Percentiles rank a stretch among this genome's conserved stretches.
These are phyloP conservation scores for Epipyxis sp. DNA, from an alignment of 108 stramenopile species.

Conservation along the genomic window DNA sequence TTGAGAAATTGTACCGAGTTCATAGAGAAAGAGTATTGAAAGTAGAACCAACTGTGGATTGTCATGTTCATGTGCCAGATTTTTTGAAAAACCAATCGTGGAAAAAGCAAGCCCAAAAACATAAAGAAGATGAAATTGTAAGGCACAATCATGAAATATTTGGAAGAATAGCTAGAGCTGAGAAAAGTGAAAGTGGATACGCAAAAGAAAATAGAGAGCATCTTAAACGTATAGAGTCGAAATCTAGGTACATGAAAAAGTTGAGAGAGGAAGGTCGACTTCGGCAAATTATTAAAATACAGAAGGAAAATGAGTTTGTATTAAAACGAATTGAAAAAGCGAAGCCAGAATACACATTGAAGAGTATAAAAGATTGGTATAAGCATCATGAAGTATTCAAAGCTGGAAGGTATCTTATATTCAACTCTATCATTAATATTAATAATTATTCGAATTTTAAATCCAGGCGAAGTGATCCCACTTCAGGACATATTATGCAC, in stretches of 20 bases:
- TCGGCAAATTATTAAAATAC: slow-evolving; percentile 24
- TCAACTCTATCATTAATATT: neutral
- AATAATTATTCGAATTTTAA: neutral
- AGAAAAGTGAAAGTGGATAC: slow-evolving; percentile 19
- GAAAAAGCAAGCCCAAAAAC: slow-evolving; percentile 27
- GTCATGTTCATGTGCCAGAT: slow-evolving; percentile 16
- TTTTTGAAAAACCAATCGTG: slow-evolving; percentile 32
- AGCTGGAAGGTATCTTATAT: neutral
- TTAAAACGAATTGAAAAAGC: slow-evolving; percentile 29
- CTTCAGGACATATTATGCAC: slow-evolving; percentile 28
- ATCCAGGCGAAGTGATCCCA: slow-evolving; percentile 3
- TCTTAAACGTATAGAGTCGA: slow-evolving; percentile 13
- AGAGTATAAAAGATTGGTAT: slow-evolving; percentile 20
- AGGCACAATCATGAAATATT: slow-evolving; percentile 2
- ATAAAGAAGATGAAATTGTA: slow-evolving; percentile 3
- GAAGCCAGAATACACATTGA: slow-evolving; percentile 32
- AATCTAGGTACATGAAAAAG: slow-evolving; percentile 4
- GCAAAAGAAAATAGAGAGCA: slow-evolving; percentile 29
- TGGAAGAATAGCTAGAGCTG: slow-evolving; percentile 30
- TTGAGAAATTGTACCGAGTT: slow-evolving; percentile 34
- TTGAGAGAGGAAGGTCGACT: slow-evolving; percentile 26
- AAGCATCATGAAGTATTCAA: slow-evolving; percentile 29
- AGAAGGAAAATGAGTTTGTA: slow-evolving; percentile 29
- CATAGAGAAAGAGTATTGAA: slow-evolving; percentile 31
- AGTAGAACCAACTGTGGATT: slow-evolving; percentile 24